These are phyloP conservation scores for Rhododendron simsii DNA, from an alignment of 148 eudicot species.

Conservation along the genomic window DNA sequence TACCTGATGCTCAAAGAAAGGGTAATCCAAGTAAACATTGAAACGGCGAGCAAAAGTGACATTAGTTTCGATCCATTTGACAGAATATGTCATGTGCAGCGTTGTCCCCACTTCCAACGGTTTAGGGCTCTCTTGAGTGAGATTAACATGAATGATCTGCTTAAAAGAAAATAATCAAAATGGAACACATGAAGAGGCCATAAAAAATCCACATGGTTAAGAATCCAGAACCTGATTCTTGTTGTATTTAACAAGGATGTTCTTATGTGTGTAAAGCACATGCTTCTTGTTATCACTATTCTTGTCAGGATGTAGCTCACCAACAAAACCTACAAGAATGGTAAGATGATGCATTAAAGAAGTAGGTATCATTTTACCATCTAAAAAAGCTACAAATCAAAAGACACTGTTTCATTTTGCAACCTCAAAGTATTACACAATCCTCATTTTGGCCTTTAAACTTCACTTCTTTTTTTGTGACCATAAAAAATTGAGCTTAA, in stretches of 20 bases:
- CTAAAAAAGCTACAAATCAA: not conserved
- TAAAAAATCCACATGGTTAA: not conserved
- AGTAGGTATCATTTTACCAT: not conserved
- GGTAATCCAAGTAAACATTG: conserved; percentile 95
- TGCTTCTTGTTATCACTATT: conserved; percentile 61
- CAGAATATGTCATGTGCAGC: conserved; percentile 86
- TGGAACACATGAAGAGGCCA: not conserved
- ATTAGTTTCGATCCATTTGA: conserved; percentile 71
- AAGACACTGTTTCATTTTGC: not conserved
- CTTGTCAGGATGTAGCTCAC: conserved; percentile 73
- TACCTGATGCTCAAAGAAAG: conserved; percentile 99
- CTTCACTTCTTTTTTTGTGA: not conserved
- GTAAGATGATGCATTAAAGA: not conserved
- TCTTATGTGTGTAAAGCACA: conserved; percentile 69
- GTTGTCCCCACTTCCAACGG: conserved; percentile 75
- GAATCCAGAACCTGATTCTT: conserved; percentile 58
- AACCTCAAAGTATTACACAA: not conserved
- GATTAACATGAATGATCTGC: conserved; percentile 97
- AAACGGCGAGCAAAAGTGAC: conserved; percentile 81
- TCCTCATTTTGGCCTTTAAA: not conserved
- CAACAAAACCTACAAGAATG: conserved; percentile 63
- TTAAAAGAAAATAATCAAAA: not conserved
- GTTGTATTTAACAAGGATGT: conserved; percentile 60
- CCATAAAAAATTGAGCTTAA: not conserved
- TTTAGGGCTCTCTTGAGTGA: conserved; percentile 76